Evolutionary conservation across 176 grass and related monocot species (phyloP).

Genomic region (Hsuehochloa calcarea): DNA sequence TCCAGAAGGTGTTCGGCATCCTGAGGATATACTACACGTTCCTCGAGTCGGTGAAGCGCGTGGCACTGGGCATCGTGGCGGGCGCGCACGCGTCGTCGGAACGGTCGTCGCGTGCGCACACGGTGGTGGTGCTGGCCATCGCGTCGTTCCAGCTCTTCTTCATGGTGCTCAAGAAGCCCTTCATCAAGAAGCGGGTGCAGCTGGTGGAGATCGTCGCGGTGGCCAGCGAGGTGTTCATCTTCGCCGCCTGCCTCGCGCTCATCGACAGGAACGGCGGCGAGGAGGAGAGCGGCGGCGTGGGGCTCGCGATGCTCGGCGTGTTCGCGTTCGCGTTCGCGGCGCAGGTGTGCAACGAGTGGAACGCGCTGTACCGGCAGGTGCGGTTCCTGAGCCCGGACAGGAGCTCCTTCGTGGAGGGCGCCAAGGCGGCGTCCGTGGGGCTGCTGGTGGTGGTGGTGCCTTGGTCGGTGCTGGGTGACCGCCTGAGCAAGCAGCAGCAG

Average conservation of each 20-base stretch:
- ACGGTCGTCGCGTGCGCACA: slow-evolving; percentile 37
- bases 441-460: slow-evolving; percentile 61
- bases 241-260: slow-evolving; percentile 60
- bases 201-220: slow-evolving; percentile 75
- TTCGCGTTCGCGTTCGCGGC: slow-evolving; percentile 52
- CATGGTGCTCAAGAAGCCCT: slow-evolving; percentile 68
- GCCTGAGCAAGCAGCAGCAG: slow-evolving; percentile 16
- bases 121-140: slow-evolving; percentile 48
- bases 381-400: slow-evolving; percentile 43
- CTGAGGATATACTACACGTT: slow-evolving; percentile 68
- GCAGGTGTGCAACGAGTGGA: slow-evolving; percentile 81
- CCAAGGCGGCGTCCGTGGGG: slow-evolving; percentile 56
- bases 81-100: slow-evolving; percentile 59
- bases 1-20: slow-evolving; percentile 73
- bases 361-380: slow-evolving; percentile 67
- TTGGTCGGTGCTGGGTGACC: slow-evolving; percentile 28
- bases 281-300: slow-evolving; percentile 28
- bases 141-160: slow-evolving; percentile 75
- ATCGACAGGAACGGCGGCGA: slow-evolving; percentile 30
- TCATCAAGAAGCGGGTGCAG: slow-evolving; percentile 91
- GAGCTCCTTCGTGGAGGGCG: slow-evolving; percentile 52
- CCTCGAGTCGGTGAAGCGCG: slow-evolving; percentile 65
- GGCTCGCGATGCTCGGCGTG: slow-evolving; percentile 64
- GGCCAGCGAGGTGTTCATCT: slow-evolving; percentile 62
- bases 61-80: slow-evolving; percentile 65